Evolutionary conservation across 345 rosid genomes (phyloP).

Genomic region (Cardamine resedifolia): DNA sequence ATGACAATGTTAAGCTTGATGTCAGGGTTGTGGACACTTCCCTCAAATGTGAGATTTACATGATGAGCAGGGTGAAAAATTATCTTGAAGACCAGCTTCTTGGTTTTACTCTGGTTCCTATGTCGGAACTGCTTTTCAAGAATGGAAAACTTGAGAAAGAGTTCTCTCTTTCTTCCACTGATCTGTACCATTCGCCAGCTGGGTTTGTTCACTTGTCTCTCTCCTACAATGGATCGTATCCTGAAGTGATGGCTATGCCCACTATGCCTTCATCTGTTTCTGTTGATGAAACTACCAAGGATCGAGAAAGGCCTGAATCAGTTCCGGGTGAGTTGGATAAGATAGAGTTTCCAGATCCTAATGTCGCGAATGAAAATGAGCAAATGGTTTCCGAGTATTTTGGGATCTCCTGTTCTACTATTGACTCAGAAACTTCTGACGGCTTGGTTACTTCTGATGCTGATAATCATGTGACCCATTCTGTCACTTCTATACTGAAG

Average conservation of each 20-base stretch:
- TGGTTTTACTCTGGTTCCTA: conserved; percentile 87
- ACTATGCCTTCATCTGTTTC: conserved; percentile 46
- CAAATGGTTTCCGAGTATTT: conserved; percentile 95
- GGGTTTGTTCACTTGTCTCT: conserved; percentile 91
- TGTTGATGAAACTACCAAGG: conserved; percentile 46
- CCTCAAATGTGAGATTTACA: conserved; percentile 90
- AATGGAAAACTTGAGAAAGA: conserved; percentile 85
- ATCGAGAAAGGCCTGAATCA: conserved; percentile 51
- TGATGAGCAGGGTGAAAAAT: conserved; percentile 98
- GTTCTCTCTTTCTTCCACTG: conserved; percentile 93
- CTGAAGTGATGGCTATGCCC: conserved; percentile 84
- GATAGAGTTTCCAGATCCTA: conserved; percentile 98
- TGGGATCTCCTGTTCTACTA: conserved; percentile 54
- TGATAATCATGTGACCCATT: conserved; percentile 50
- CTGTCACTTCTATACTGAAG: conserved; percentile 54
- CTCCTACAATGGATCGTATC: conserved; percentile 72
- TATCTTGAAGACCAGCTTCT: conserved; percentile 96
- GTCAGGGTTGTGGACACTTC: conserved; percentile 69
- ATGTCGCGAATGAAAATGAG: conserved; percentile 83
- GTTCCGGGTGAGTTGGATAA: conserved; percentile 58
- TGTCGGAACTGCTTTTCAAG: conserved; percentile 73
- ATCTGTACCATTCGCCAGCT: conserved; percentile 92
- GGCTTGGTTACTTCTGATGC: conserved; percentile 62
- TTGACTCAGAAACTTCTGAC: conserved; percentile 67
- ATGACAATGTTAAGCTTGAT: conserved; percentile 64